phyloP scores from a whole-genome alignment of 257 asterid genomes.

The Solanum rostratum region DNA sequence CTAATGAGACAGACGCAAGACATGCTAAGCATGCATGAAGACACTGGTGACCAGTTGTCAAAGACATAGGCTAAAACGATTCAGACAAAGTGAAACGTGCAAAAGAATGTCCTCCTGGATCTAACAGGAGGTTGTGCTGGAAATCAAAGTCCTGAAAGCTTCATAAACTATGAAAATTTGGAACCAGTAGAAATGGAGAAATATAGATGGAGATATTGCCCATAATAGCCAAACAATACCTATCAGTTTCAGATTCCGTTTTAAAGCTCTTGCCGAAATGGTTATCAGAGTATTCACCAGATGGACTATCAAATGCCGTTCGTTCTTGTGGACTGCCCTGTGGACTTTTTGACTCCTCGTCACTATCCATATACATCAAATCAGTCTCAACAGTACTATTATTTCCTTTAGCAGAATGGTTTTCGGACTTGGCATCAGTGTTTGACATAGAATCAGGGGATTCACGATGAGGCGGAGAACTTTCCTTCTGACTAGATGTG shows the following conservation, averaged over 20 bases:
- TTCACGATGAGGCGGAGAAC: constrained; percentile 42
- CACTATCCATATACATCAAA: constrained; percentile 41
- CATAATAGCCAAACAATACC: constrained; percentile 27
- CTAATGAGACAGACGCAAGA: background rate
- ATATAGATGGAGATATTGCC: constrained; percentile 1
- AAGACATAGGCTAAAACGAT: background rate
- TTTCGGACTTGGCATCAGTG: constrained; percentile 44
- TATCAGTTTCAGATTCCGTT: constrained; percentile 60
- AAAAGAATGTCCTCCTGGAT: background rate
- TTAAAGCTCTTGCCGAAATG: constrained; percentile 59
- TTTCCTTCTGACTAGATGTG: constrained; percentile 29
- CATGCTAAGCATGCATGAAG: background rate
- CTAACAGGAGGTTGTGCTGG: background rate
- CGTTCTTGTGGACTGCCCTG: constrained; percentile 58
- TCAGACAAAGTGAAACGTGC: background rate
- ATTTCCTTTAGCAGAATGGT: constrained; percentile 28
- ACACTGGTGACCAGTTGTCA: background rate
- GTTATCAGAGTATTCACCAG: constrained; percentile 48
- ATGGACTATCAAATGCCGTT: constrained; percentile 51
- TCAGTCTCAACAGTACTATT: constrained; percentile 48
- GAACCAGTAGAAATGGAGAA: background rate
- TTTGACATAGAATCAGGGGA: constrained; percentile 54
- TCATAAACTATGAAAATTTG: background rate
- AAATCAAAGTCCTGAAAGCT: background rate
- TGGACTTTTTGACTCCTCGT: constrained; percentile 78